Conservation (phyloP, 352 stramenopile genomes). For the Aphanomyces cochlioides region DNA sequence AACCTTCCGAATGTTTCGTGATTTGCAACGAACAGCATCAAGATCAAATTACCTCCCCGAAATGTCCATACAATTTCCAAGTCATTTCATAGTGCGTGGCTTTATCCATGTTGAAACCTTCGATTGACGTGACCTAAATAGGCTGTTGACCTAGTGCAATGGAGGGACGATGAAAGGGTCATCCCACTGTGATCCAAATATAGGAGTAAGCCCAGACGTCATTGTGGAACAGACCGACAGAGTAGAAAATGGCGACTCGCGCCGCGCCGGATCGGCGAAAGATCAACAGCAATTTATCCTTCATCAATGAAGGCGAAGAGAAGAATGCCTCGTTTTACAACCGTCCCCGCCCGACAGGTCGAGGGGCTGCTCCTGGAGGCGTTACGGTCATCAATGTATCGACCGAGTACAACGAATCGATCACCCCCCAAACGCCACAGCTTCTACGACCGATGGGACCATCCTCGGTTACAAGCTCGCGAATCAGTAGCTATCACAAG, state of each 20-base stretch:
- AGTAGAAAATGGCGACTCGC: background rate
- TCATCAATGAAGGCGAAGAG: constrained; percentile 27
- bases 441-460: background rate
- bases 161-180: too few species aligned
- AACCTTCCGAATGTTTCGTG: too few species aligned
- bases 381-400: constrained; percentile 12
- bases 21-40: too few species aligned
- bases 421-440: background rate
- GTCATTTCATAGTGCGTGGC: too few species aligned
- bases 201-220: too few species aligned
- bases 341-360: background rate
- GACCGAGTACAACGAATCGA: constrained; percentile 13
- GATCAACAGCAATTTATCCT: constrained; percentile 21
- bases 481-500: background rate
- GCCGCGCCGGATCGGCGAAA: background rate
- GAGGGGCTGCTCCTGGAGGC: background rate
- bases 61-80: too few species aligned
- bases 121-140: too few species aligned
- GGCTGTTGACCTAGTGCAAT: too few species aligned
- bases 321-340: constrained; percentile 22
- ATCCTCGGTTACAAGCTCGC: background rate
- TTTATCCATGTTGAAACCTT: too few species aligned
- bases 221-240: too few species aligned
- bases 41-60: too few species aligned
- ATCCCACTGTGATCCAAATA: too few species aligned